A percentile compares a stretch with the other conserved stretches of the same genome.
These are phyloP conservation scores for Trichophyton verrucosum DNA, from an alignment of 2,329 filamentous ascomycete species.

Conservation along the genomic window DNA sequence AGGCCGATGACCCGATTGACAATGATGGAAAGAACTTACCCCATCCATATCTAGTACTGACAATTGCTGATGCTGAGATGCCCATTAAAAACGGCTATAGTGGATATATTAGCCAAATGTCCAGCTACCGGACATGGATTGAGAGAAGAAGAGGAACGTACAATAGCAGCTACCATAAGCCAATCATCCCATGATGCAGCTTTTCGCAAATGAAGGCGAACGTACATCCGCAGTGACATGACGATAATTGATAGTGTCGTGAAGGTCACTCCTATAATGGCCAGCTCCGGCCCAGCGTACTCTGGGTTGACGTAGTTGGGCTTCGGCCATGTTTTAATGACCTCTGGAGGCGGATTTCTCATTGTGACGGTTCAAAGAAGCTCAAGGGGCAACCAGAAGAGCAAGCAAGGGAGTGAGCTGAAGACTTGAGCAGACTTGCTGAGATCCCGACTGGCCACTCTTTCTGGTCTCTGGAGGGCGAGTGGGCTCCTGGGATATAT, in stretches of 20 bases:
- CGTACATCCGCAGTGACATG: slow-evolving; percentile 15
- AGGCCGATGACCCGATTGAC: no score
- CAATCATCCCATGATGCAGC: slow-evolving; percentile 15
- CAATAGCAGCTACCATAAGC: slow-evolving; percentile 14
- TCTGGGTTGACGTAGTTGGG: slow-evolving; percentile 23
- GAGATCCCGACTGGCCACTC: not conserved
- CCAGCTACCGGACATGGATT: not conserved
- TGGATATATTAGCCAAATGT: not conserved
- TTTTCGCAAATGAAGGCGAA: slow-evolving; percentile 13
- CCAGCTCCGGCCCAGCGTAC: slow-evolving; percentile 17
- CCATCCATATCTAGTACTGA: slow-evolving; percentile 14
- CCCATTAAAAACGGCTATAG: slow-evolving; percentile 10
- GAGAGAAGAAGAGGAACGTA: slow-evolving; percentile 3
- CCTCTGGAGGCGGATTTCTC: slow-evolving; percentile 13
- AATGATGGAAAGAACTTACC: slow-evolving; percentile 7
- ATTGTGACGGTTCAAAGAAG: slow-evolving; percentile 7
- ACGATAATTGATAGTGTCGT: slow-evolving; percentile 14
- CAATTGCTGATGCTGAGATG: slow-evolving; percentile 9
- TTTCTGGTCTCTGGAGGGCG: not conserved
- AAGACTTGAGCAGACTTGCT: not conserved
- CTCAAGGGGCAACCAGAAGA: not conserved
- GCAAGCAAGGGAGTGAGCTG: not conserved
- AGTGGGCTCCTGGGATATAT: not conserved
- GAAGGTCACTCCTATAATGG: slow-evolving; percentile 18
- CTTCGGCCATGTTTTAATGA: slow-evolving; percentile 18